Evolutionary conservation across 2,329 filamentous ascomycete genomes (phyloP).

Genomic region (Penicillium sp.): DNA sequence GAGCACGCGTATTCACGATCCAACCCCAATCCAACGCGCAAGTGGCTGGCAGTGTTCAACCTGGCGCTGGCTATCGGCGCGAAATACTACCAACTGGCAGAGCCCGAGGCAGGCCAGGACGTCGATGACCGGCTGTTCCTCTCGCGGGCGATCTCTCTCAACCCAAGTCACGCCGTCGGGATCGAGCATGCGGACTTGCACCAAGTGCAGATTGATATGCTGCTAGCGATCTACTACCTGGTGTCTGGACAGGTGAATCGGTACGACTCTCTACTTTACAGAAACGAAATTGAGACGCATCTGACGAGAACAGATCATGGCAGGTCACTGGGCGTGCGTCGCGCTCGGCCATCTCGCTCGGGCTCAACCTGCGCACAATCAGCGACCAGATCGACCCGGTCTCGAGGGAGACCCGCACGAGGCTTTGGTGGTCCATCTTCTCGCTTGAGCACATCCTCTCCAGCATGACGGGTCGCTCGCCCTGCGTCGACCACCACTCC

Average conservation of each 20-base stretch:
- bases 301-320: conserved; percentile 39
- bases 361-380: conserved; percentile 45
- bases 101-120: background rate
- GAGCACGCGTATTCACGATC: conserved; percentile 27
- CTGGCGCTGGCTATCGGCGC: conserved; percentile 47
- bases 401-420: conserved; percentile 46
- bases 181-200: conserved; percentile 45
- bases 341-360: conserved; percentile 45
- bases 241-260: conserved; percentile 45
- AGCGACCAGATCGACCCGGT: conserved; percentile 37
- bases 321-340: conserved; percentile 42
- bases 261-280: conserved; percentile 25
- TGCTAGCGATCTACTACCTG: conserved; percentile 44
- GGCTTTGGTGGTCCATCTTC: conserved; percentile 49
- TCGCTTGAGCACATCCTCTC: conserved; percentile 44
- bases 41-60: conserved; percentile 48
- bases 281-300: background rate
- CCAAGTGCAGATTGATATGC: conserved; percentile 45
- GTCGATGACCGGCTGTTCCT: conserved; percentile 10
- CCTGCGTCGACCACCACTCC: conserved; percentile 40
- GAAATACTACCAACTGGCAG: conserved; percentile 35
- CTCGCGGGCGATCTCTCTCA: conserved; percentile 1
- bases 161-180: conserved; percentile 27
- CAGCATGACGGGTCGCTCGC: conserved; percentile 46
- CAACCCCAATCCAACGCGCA: conserved; percentile 35